phyloP scores from a whole-genome alignment of 2,329 filamentous ascomycete genomes.

The Endoconidiophora laricicola region DNA sequence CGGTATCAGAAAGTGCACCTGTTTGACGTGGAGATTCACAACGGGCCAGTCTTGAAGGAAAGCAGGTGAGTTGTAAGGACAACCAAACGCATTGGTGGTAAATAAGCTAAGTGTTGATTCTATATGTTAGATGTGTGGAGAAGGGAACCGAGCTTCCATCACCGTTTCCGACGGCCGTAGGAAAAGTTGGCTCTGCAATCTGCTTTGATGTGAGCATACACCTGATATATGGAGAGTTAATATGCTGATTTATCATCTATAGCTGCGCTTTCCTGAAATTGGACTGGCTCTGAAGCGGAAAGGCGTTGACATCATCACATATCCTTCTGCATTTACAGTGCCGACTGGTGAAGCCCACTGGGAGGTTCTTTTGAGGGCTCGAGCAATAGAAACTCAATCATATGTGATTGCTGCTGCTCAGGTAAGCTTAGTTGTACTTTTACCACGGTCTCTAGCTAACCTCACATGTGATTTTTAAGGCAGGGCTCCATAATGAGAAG shows the following conservation, averaged over 20 bases:
- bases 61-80: constrained; percentile 22
- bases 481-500: constrained; percentile 56
- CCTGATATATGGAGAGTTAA: too few species aligned
- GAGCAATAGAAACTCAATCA: constrained; percentile 77
- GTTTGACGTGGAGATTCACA: constrained; percentile 48
- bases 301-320: constrained; percentile 58
- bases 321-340: constrained; percentile 81
- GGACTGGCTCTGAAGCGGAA: constrained; percentile 22
- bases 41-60: constrained; percentile 25
- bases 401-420: constrained; percentile 83
- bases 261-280: constrained; percentile 11
- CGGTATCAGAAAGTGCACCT: constrained; percentile 79
- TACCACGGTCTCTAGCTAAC: background rate
- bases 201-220: constrained; percentile 58
- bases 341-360: constrained; percentile 76
- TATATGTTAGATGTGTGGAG: constrained; percentile 35
- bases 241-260: background rate
- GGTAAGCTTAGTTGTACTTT: constrained; percentile 15
- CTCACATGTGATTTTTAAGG: constrained; percentile 15
- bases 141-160: constrained; percentile 44
- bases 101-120: background rate
- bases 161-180: constrained; percentile 58
- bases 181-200: constrained; percentile 62
- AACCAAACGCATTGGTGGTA: background rate
- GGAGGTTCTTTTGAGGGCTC: constrained; percentile 58